Evolutionary conservation across 2,329 filamentous ascomycete genomes (phyloP).

Genomic region (Alternaria angustiovoidea): DNA sequence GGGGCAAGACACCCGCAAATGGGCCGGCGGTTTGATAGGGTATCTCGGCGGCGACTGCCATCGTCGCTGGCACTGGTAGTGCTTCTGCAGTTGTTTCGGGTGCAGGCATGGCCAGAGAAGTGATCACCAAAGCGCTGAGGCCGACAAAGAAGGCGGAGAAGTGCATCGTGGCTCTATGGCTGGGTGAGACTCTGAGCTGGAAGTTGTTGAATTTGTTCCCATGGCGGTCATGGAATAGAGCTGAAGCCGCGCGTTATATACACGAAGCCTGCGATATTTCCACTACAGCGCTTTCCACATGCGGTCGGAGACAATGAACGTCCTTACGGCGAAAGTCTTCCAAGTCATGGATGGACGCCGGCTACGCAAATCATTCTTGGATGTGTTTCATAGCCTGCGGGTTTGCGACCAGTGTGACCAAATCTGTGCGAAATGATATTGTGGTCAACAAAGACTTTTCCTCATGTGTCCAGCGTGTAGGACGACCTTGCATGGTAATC

Average conservation of each 20-base stretch:
- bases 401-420: neutral
- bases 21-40: neutral
- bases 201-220: neutral
- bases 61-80: too few relatives aligned
- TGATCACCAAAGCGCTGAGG: neutral
- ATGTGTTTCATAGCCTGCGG: constrained; percentile 1
- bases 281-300: neutral
- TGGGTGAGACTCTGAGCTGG: too few relatives aligned
- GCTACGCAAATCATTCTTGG: neutral
- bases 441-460: constrained; percentile 1
- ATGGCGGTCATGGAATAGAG: neutral
- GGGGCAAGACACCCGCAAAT: neutral
- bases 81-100: neutral
- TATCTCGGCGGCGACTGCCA: neutral
- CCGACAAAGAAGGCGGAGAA: neutral
- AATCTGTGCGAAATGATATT: neutral
- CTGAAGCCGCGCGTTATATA: neutral
- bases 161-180: neutral
- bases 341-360: too few relatives aligned
- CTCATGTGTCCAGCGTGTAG: neutral
- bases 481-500: neutral
- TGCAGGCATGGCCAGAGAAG: neutral
- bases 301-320: neutral
- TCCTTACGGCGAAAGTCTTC: neutral
- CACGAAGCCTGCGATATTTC: neutral